Evolutionary conservation across 2,329 filamentous ascomycete species (phyloP).

Genomic region (Colletotrichum tamarilloi): DNA sequence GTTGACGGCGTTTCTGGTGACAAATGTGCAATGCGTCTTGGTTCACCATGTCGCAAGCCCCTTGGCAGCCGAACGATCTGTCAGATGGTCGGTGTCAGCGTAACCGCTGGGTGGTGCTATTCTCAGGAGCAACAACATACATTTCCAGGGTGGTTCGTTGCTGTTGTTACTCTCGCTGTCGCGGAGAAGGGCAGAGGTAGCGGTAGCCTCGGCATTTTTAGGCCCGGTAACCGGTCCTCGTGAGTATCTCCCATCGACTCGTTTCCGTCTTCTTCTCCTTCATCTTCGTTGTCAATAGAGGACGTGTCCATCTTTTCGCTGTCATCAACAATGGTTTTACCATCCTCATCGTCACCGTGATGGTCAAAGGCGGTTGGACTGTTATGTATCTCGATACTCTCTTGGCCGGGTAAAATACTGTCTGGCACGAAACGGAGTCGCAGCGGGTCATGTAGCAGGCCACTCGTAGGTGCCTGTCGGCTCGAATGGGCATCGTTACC

Average conservation of each 20-base stretch:
- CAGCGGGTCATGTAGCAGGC: not conserved
- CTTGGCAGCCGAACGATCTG: not conserved
- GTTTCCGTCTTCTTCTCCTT: too few species aligned
- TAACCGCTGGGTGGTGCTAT: not conserved
- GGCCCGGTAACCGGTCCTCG: not conserved
- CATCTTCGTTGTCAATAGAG: not conserved
- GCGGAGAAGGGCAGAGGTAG: conserved; percentile 40
- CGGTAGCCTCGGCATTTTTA: conserved; percentile 39
- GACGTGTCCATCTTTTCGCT: not conserved
- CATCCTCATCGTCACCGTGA: not conserved
- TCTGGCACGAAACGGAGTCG: not conserved
- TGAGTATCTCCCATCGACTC: not conserved
- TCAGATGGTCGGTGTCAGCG: not conserved
- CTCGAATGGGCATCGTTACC: too few species aligned
- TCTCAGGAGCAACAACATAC: not conserved
- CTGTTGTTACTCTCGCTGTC: not conserved
- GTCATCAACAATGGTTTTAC: not conserved
- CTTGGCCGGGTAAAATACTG: not conserved
- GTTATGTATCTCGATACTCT: not conserved
- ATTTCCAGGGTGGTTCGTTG: not conserved
- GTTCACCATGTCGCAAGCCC: not conserved
- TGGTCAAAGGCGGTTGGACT: not conserved
- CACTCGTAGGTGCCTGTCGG: not conserved
- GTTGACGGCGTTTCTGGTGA: not conserved
- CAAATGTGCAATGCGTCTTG: not conserved